These are phyloP conservation scores for Mycena amicta DNA, from an alignment of 768 basidiomycete genomes.

Conservation along the genomic window DNA sequence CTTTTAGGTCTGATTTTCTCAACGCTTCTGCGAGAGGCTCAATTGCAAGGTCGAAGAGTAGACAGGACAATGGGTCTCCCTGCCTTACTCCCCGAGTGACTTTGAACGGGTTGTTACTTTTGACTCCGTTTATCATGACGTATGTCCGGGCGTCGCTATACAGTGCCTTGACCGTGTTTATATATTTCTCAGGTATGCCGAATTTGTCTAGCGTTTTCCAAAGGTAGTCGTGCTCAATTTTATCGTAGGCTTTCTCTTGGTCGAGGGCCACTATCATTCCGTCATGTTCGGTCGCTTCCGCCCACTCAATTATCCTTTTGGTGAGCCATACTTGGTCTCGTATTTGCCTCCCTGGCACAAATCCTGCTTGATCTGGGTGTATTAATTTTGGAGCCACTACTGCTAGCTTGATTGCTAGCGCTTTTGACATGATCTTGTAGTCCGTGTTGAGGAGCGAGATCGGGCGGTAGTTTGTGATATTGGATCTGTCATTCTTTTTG, in stretches of 20 bases:
- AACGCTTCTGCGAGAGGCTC: constrained; percentile 38
- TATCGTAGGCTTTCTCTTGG: constrained; percentile 15
- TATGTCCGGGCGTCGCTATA: constrained; percentile 10
- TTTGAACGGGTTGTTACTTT: constrained; percentile 14
- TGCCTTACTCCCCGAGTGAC: constrained; percentile 26
- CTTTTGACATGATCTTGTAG: not conserved
- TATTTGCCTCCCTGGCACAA: constrained; percentile 25
- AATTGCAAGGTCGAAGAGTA: constrained; percentile 42
- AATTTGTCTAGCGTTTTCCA: not conserved
- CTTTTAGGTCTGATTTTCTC: constrained; percentile 31
- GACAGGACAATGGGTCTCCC: constrained; percentile 41
- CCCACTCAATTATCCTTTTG: constrained; percentile 7
- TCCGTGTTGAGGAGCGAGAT: constrained; percentile 9
- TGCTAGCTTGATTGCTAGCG: not conserved
- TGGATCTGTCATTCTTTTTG: constrained; percentile 28
- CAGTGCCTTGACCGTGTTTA: constrained; percentile 17
- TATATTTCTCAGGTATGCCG: constrained; percentile 8
- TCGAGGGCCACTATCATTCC: constrained; percentile 3
- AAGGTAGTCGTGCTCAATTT: constrained; percentile 23
- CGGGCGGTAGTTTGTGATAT: constrained; percentile 22
- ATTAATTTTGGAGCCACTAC: not conserved
- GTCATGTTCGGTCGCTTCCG: constrained; percentile 3
- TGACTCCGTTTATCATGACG: constrained; percentile 12
- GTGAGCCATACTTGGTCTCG: constrained; percentile 26
- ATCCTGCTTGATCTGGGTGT: constrained; percentile 18